Evolutionary conservation across 2,329 filamentous ascomycete genomes (phyloP).

Genomic region (Scortechinia acanthostroma): DNA sequence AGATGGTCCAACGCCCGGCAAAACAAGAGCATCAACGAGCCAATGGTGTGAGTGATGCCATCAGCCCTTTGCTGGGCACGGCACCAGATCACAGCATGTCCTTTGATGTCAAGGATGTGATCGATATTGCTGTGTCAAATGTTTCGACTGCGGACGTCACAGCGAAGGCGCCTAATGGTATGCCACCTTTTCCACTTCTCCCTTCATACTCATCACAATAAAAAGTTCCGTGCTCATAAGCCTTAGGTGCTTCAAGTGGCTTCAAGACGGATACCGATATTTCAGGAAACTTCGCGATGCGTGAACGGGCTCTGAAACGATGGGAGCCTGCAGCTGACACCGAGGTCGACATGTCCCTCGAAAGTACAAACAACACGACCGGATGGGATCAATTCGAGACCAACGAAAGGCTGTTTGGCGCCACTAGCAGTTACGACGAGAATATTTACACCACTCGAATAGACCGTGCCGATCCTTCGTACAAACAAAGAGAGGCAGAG

Average conservation of each 20-base stretch:
- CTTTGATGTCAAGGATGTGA: slow-evolving; percentile 51
- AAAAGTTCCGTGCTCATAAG: neutral
- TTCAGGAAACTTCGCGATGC: slow-evolving; percentile 43
- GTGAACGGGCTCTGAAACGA: slow-evolving; percentile 50
- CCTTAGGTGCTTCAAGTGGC: slow-evolving; percentile 31
- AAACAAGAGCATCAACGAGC: slow-evolving; percentile 18
- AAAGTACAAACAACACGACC: slow-evolving; percentile 20
- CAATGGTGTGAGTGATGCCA: slow-evolving; percentile 29
- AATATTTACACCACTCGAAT: slow-evolving; percentile 61
- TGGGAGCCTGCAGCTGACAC: slow-evolving; percentile 44
- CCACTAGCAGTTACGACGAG: slow-evolving; percentile 59
- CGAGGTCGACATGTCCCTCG: slow-evolving; percentile 44
- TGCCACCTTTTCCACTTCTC: slow-evolving; percentile 5
- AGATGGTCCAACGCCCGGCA: slow-evolving; percentile 45
- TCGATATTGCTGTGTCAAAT: slow-evolving; percentile 43
- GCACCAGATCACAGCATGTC: slow-evolving; percentile 38
- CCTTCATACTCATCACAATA: neutral
- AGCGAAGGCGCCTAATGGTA: slow-evolving; percentile 39
- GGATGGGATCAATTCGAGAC: slow-evolving; percentile 63
- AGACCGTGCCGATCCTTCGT: slow-evolving; percentile 50
- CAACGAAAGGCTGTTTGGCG: slow-evolving; percentile 56
- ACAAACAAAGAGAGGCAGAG: slow-evolving; percentile 46
- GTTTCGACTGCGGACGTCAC: slow-evolving; percentile 39
- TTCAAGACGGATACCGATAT: slow-evolving; percentile 61
- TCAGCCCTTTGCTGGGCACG: slow-evolving; percentile 28